phyloP scores from a whole-genome alignment of 2,329 filamentous ascomycete genomes.

The Verticillium nonalfalfae region DNA sequence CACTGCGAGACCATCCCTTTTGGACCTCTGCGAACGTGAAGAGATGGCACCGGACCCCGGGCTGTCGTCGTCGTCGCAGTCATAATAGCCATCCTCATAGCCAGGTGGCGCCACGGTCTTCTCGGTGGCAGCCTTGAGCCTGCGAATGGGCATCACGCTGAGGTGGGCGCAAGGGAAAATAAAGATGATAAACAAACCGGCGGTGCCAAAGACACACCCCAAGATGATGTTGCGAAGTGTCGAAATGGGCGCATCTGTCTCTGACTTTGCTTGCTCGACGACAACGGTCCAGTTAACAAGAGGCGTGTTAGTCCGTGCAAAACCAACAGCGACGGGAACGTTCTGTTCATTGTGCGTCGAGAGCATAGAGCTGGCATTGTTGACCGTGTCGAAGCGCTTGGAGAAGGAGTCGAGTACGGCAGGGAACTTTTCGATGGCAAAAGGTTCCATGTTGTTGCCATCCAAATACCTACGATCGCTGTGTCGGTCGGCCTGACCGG shows the following conservation, averaged over 20 bases:
- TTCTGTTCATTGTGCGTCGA: slow-evolving; percentile 69
- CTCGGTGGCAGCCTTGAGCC: slow-evolving; percentile 68
- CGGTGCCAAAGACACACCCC: slow-evolving; percentile 78
- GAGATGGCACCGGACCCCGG: slow-evolving; percentile 30
- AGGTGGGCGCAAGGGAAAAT: slow-evolving; percentile 76
- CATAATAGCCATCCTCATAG: slow-evolving; percentile 38
- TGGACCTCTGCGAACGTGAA: slow-evolving; percentile 32
- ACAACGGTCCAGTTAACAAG: slow-evolving; percentile 79
- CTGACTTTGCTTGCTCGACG: slow-evolving; percentile 66
- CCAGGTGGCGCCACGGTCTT: slow-evolving; percentile 64
- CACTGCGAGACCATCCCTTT: slow-evolving; percentile 21
- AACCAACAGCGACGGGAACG: slow-evolving; percentile 69
- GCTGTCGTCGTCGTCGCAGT: slow-evolving; percentile 39
- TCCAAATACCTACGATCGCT: slow-evolving; percentile 41
- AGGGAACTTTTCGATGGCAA: slow-evolving; percentile 55
- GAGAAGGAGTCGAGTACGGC: slow-evolving; percentile 57
- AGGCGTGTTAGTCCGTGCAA: slow-evolving; percentile 58
- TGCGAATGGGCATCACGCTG: slow-evolving; percentile 72
- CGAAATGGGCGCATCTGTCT: slow-evolving; percentile 71
- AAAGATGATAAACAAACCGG: slow-evolving; percentile 64
- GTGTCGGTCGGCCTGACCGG: slow-evolving; percentile 41
- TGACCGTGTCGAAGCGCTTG: slow-evolving; percentile 38
- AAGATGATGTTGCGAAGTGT: slow-evolving; percentile 74
- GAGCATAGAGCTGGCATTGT: slow-evolving; percentile 64
- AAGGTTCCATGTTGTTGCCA: slow-evolving; percentile 47